Conservation (phyloP, 148 eudicot species). For the Diospyros kaki region DNA sequence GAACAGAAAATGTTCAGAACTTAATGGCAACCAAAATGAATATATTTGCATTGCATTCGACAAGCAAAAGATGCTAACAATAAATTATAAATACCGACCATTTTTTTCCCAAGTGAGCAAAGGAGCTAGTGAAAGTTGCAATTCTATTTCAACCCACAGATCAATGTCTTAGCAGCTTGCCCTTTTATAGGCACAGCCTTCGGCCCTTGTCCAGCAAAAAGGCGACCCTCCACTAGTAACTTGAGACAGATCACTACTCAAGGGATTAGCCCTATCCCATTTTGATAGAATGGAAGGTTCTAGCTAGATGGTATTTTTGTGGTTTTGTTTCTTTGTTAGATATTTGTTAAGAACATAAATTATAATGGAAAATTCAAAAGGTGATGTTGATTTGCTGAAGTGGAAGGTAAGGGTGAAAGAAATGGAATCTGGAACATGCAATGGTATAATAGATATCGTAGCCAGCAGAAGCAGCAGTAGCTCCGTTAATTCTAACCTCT, state of each 20-base stretch:
- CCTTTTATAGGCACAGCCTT: constrained; percentile 41
- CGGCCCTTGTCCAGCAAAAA: neutral
- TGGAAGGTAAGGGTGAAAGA: neutral
- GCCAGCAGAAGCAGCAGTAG: neutral
- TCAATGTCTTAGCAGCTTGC: constrained; percentile 12
- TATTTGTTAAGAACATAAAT: neutral
- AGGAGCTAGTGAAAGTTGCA: neutral
- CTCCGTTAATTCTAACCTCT: constrained; percentile 14
- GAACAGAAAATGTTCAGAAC: neutral
- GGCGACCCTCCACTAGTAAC: constrained; percentile 25
- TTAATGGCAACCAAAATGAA: too few relatives aligned
- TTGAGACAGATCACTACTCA: constrained; percentile 28
- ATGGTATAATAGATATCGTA: neutral
- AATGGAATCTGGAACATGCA: constrained; percentile 24
- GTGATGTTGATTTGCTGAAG: constrained; percentile 16
- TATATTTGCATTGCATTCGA: too few relatives aligned
- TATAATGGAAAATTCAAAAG: constrained; percentile 8
- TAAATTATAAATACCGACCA: too few relatives aligned
- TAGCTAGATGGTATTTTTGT: constrained; percentile 2
- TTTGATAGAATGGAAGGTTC: constrained; percentile 22
- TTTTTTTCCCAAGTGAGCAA: neutral
- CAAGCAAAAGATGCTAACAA: too few relatives aligned
- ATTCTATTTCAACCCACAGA: constrained; percentile 13
- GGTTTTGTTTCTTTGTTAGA: neutral
- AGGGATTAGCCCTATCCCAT: constrained; percentile 26